Evolutionary conservation across 208 protist genomes (phyloP), one percentile per base, ranked within the genome.

Genomic region (Sergeia podlipaevii): DNA sequence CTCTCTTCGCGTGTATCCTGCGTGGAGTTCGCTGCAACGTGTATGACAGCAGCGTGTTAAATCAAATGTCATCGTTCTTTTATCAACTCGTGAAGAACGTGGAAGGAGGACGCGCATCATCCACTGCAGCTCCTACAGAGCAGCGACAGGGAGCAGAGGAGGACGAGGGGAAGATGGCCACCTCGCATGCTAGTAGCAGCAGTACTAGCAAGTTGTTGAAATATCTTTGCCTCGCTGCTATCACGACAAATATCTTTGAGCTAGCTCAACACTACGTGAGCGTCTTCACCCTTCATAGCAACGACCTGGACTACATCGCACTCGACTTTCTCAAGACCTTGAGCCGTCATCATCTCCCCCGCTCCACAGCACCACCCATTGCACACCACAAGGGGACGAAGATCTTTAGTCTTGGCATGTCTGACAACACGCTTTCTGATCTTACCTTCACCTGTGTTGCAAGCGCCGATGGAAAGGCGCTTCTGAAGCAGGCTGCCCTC

Each of bases 391-490:
- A 46, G 2, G 70, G 68, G 5, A 43, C 28, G 15, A 2, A 62
- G 45, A 77, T 82, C 15, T 41, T 54, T 26, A 50, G 49, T 30
- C 47, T 37, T 4, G 47, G 28, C 11, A 65, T 47, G 52, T 83
- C 86, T 0, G 65, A 74, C 7, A 55, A 62, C 30, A 86, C 77
- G 8, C 67, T 88, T 46, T 76, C 75, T 4, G 89, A 95, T 48
- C 52, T 95, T 17, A 73, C 61, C n/a, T 95, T 81, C 62, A 69
- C 74, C 21, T 82, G 71, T 15, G 73, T 95, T 11, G 80, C 82
- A 11, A 65, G 73, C 29, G 65, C 74, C 20, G 83, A 89, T 45
- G 68, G 74, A 24, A 84, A 87, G 60, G 67, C 69, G 44, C 68
- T 95, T 43, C 69, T 95, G 32, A 65, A 71, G 26, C 80, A 93